These are phyloP conservation scores for Myxozyma mucilagina DNA, from an alignment of 805 yeast genomes.

Conservation along the genomic window DNA sequence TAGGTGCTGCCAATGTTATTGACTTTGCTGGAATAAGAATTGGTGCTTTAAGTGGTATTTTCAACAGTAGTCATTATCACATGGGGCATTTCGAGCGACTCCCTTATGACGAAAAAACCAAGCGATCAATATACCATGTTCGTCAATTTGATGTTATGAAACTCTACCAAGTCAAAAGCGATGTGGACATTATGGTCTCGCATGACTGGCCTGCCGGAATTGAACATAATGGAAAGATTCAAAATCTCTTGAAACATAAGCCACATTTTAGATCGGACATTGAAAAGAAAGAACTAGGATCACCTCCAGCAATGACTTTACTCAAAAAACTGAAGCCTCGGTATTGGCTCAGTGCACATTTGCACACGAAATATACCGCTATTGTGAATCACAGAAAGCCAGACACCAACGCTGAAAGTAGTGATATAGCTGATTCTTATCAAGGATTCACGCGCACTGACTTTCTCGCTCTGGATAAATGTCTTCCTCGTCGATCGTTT, in stretches of 20 bases:
- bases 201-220: slow-evolving; percentile 97
- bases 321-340: slow-evolving; percentile 58
- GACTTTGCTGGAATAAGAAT: slow-evolving; percentile 76
- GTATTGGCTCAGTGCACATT: slow-evolving; percentile 86
- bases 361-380: slow-evolving; percentile 76
- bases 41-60: slow-evolving; percentile 85
- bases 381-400: slow-evolving; percentile 43
- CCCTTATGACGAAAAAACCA: slow-evolving; percentile 51
- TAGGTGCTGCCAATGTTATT: slow-evolving; percentile 76
- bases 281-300: slow-evolving; percentile 62
- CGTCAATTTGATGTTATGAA: slow-evolving; percentile 62
- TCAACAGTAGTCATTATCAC: slow-evolving; percentile 53
- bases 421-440: not conserved
- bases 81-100: slow-evolving; percentile 46
- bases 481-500: slow-evolving; percentile 63
- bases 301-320: slow-evolving; percentile 61
- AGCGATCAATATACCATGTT: slow-evolving; percentile 71
- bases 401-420: not conserved
- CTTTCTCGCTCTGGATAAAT: slow-evolving; percentile 84
- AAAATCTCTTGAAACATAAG: slow-evolving; percentile 54
- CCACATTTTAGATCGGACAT: slow-evolving; percentile 71
- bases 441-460: slow-evolving; percentile 40
- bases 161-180: slow-evolving; percentile 46
- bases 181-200: slow-evolving; percentile 60
- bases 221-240: slow-evolving; percentile 61